Evolutionary conservation across 257 asterid genomes (phyloP).

Genomic region (Orobanche coerulescens): DNA sequence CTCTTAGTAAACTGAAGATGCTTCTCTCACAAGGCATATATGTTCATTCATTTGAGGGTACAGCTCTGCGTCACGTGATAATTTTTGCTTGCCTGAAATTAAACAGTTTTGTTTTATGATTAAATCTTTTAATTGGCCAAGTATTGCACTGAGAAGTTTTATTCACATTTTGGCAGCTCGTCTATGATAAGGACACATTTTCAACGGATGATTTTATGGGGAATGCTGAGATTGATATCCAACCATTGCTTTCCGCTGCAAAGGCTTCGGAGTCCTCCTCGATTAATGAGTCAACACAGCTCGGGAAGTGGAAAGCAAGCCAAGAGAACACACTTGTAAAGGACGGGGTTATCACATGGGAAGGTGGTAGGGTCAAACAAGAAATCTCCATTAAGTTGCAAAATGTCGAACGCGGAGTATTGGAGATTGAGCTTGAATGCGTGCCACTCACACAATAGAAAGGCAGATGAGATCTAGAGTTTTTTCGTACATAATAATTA

Average conservation of each 20-base stretch:
- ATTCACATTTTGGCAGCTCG: slow-evolving; percentile 38
- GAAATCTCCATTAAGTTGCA: slow-evolving; percentile 60
- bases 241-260: slow-evolving; percentile 69
- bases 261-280: slow-evolving; percentile 49
- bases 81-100: not conserved
- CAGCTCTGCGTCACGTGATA: no score
- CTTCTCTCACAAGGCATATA: no score
- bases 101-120: not conserved
- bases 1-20: no score
- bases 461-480: no score
- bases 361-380: slow-evolving; percentile 65
- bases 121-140: not conserved
- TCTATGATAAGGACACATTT: slow-evolving; percentile 84
- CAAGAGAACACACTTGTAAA: slow-evolving; percentile 40
- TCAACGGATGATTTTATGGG: slow-evolving; percentile 92
- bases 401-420: slow-evolving; percentile 77
- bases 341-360: slow-evolving; percentile 47
- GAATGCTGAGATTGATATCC: slow-evolving; percentile 74
- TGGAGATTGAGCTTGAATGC: slow-evolving; percentile 89
- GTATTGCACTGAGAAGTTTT: no score
- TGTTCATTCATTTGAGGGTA: no score
- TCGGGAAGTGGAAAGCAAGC: slow-evolving; percentile 48
- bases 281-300: slow-evolving; percentile 33
- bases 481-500: no score
- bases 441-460: slow-evolving; percentile 68